These are phyloP conservation scores for Syncephalastrum sp. DNA, from an alignment of 371 early-diverging fungal species.

Conservation along the genomic window DNA sequence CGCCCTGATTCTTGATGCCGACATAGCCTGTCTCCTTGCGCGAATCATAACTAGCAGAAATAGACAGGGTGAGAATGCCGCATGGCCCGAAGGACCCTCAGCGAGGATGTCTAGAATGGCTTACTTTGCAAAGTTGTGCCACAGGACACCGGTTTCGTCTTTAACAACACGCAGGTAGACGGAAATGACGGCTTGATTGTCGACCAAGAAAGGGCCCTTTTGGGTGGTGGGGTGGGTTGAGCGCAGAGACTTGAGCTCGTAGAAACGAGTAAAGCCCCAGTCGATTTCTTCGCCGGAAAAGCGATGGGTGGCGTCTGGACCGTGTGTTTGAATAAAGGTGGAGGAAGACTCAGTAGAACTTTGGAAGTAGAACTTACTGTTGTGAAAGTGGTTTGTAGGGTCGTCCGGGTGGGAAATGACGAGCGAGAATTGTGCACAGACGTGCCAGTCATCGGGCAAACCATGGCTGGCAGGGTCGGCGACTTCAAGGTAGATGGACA, in stretches of 20 bases:
- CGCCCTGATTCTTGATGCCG: slow-evolving; percentile 98
- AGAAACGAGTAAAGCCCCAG: slow-evolving; percentile 92
- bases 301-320: slow-evolving; percentile 78
- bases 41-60: slow-evolving; percentile 71
- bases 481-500: slow-evolving; percentile 82
- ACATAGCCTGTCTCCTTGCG: slow-evolving; percentile 89
- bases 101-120: neutral
- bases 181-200: slow-evolving; percentile 67
- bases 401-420: slow-evolving; percentile 77
- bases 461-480: slow-evolving; percentile 59
- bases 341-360: neutral
- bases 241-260: slow-evolving; percentile 56
- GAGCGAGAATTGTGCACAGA: slow-evolving; percentile 88
- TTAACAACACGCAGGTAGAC: slow-evolving; percentile 81
- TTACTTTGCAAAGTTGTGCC: slow-evolving; percentile 90
- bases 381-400: slow-evolving; percentile 60
- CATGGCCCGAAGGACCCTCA: too few relatives aligned
- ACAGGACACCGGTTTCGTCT: slow-evolving; percentile 91
- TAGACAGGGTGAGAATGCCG: too few relatives aligned
- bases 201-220: slow-evolving; percentile 56
- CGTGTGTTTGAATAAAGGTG: neutral
- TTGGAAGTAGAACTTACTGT: slow-evolving; percentile 51
- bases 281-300: slow-evolving; percentile 84
- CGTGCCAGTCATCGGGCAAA: slow-evolving; percentile 75
- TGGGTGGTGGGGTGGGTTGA: slow-evolving; percentile 30